Percentiles rank a stretch among this genome's conserved stretches.
phyloP scores from a whole-genome alignment of 441 rosid genomes.

The Erodium moschatum region DNA sequence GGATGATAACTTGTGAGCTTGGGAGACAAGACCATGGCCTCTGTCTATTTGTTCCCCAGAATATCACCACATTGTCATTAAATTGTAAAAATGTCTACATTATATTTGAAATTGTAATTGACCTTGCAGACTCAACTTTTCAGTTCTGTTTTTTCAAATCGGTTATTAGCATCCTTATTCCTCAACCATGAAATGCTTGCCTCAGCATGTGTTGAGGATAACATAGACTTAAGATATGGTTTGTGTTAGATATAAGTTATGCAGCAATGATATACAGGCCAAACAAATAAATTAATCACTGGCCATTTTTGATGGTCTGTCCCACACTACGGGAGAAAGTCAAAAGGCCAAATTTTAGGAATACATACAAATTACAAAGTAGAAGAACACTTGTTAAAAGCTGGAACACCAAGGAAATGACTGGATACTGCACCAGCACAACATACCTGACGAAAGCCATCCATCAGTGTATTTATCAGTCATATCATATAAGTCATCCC shows the following conservation, averaged over 20 bases:
- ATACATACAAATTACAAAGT: conserved; percentile 6
- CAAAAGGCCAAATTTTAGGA: conserved; percentile 6
- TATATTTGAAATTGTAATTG: background rate
- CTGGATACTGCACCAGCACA: conserved; percentile 13
- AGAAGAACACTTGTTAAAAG: conserved; percentile 9
- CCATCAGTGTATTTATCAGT: conserved; percentile 71
- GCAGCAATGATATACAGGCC: background rate
- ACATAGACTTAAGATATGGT: background rate
- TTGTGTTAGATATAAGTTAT: background rate
- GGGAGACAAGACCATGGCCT: background rate
- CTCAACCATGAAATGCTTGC: background rate
- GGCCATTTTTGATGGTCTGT: background rate
- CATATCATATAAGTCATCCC: conserved; percentile 53
- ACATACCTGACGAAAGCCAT: conserved; percentile 79
- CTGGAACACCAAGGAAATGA: conserved; percentile 10
- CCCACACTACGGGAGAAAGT: background rate
- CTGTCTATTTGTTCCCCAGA: background rate
- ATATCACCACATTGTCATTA: background rate
- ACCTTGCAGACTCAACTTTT: background rate
- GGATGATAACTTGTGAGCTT: background rate
- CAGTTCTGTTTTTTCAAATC: background rate
- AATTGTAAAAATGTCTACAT: too few species aligned
- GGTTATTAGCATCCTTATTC: background rate
- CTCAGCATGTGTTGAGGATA: background rate
- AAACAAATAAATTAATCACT: background rate